Conservation (phyloP, 495 filamentous ascomycete genomes). For the Achaetomiella virescens region DNA sequence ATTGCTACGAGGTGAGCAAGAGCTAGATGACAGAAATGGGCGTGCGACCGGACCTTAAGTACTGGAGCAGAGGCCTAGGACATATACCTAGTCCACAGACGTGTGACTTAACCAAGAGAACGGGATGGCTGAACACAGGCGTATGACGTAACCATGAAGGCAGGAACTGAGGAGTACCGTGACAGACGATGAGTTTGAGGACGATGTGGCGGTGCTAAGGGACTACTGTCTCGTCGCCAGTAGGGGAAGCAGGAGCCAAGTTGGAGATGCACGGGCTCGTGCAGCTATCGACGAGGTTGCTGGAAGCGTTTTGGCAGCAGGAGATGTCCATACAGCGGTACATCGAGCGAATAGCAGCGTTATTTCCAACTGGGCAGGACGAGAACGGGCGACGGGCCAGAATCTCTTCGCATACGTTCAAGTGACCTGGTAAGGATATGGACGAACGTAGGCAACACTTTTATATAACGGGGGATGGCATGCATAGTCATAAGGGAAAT, state of each 20-base stretch:
- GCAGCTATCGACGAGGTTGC: slow-evolving; percentile 40
- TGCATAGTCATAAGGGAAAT: slow-evolving; percentile 19
- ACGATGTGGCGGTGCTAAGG: slow-evolving; percentile 36
- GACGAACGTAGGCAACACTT: slow-evolving; percentile 15
- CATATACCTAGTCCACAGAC: too few relatives aligned
- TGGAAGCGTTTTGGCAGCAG: slow-evolving; percentile 24
- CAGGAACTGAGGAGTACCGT: too few relatives aligned
- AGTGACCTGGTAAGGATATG: slow-evolving; percentile 10
- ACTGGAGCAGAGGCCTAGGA: background rate
- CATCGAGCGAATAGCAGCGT: slow-evolving; percentile 27
- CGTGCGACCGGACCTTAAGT: background rate
- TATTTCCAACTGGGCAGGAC: slow-evolving; percentile 35
- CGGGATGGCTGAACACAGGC: too few relatives aligned
- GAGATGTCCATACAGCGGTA: slow-evolving; percentile 35
- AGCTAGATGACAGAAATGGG: background rate
- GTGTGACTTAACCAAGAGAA: too few relatives aligned
- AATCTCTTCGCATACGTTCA: slow-evolving; percentile 9
- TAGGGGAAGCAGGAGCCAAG: slow-evolving; percentile 10
- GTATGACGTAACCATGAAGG: too few relatives aligned
- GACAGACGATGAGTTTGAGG: slow-evolving; percentile 32
- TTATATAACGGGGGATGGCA: slow-evolving; percentile 22
- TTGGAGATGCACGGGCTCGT: slow-evolving; percentile 42
- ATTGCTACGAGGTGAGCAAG: background rate
- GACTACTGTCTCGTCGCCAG: slow-evolving; percentile 41
- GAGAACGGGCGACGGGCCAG: too few relatives aligned